phyloP scores from a whole-genome alignment of 441 rosid species.

The Syzygium syzygioides region DNA sequence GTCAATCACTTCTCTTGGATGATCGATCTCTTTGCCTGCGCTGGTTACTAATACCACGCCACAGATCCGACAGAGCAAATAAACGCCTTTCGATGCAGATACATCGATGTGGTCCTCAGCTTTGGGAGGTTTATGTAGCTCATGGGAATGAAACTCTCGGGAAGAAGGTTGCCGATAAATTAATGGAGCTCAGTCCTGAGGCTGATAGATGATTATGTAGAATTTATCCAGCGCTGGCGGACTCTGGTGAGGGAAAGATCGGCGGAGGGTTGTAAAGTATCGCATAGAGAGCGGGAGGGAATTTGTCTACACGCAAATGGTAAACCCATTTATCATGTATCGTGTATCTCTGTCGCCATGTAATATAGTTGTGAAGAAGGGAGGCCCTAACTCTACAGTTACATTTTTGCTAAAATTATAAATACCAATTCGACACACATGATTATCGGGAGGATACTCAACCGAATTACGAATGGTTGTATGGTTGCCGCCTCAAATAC shows the following conservation, averaged over 20 bases:
- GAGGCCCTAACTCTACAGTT: neutral
- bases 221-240: slow-evolving; percentile 50
- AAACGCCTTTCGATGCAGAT: slow-evolving; percentile 51
- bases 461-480: neutral
- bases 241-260: slow-evolving; percentile 70
- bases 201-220: slow-evolving; percentile 54
- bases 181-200: slow-evolving; percentile 71
- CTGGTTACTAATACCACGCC: slow-evolving; percentile 56
- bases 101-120: slow-evolving; percentile 61
- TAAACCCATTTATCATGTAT: neutral
- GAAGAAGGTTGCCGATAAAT: slow-evolving; percentile 45
- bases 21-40: slow-evolving; percentile 70
- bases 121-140: slow-evolving; percentile 57
- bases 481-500: neutral
- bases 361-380: neutral
- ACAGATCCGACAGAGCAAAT: slow-evolving; percentile 26
- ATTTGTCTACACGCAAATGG: neutral
- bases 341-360: neutral
- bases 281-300: neutral
- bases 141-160: slow-evolving; percentile 51
- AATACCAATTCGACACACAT: neutral
- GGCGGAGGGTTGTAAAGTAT: slow-evolving; percentile 2
- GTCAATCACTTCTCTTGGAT: slow-evolving; percentile 68
- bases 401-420: neutral
- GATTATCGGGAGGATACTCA: neutral